Evolutionary conservation across 345 rosid genomes (phyloP).

Genomic region (Jatropha curcas): DNA sequence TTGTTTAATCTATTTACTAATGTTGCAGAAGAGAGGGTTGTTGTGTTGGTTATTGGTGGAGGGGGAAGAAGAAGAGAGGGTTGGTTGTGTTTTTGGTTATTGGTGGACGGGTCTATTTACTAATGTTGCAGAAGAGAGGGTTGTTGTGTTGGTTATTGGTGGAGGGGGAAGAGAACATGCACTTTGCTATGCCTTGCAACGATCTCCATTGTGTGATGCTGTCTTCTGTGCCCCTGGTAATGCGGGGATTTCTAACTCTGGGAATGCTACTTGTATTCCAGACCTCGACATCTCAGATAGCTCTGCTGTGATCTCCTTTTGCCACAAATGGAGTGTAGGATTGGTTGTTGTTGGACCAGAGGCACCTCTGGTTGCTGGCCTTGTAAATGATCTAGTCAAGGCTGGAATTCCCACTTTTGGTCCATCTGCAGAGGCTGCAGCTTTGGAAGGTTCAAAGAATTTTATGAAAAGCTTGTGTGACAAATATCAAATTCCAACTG

Average conservation of each 20-base stretch:
- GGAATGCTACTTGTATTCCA: slow-evolving; percentile 76
- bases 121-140: slow-evolving; percentile 52
- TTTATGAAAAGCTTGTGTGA: slow-evolving; percentile 90
- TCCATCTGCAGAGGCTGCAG: slow-evolving; percentile 95
- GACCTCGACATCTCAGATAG: slow-evolving; percentile 69
- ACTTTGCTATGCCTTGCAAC: slow-evolving; percentile 76
- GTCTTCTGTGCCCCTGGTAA: slow-evolving; percentile 96
- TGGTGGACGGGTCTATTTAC: too few relatives aligned
- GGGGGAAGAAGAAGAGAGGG: too few relatives aligned
- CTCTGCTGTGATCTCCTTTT: slow-evolving; percentile 68
- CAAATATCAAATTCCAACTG: slow-evolving; percentile 88
- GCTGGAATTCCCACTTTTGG: slow-evolving; percentile 85
- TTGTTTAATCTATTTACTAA: background rate
- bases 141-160: slow-evolving; percentile 82
- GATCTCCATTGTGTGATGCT: slow-evolving; percentile 66
- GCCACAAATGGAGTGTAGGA: slow-evolving; percentile 57
- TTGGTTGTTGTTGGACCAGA: slow-evolving; percentile 93
- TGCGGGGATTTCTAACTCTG: slow-evolving; percentile 78
- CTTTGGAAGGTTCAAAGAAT: slow-evolving; percentile 93
- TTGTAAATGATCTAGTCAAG: slow-evolving; percentile 65
- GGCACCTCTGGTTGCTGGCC: slow-evolving; percentile 91
- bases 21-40: slow-evolving; percentile 56
- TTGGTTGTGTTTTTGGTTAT: too few relatives aligned
- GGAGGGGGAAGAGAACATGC: slow-evolving; percentile 99
- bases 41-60: slow-evolving; percentile 89